phyloP scores from a whole-genome alignment of 139 green algal species.

The Ettlia oleoabundans region DNA sequence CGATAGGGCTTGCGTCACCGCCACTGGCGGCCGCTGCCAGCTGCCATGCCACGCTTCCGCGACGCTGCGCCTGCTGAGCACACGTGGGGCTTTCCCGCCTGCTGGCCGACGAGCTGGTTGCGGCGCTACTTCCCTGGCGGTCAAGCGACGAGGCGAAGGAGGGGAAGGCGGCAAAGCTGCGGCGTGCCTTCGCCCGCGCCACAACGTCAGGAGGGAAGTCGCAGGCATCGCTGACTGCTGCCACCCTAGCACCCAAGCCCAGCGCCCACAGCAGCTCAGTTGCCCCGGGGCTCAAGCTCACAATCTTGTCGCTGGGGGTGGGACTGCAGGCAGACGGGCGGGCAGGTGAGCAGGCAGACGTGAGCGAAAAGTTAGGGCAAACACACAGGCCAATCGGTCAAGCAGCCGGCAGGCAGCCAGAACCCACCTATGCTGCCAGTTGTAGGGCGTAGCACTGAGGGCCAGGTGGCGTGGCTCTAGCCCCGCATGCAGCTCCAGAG shows the following conservation, averaged over 20 bases:
- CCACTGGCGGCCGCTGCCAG: not conserved
- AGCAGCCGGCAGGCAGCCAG: too few species aligned
- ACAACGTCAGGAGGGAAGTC: constrained; percentile 68
- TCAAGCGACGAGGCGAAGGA: not conserved
- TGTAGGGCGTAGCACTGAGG: constrained; percentile 35
- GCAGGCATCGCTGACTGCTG: constrained; percentile 76
- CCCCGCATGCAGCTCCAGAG: constrained; percentile 1
- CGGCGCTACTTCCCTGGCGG: not conserved
- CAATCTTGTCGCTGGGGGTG: constrained; percentile 54
- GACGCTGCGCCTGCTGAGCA: not conserved
- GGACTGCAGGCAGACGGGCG: constrained; percentile 6
- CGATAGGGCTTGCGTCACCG: not conserved
- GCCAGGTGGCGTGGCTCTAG: not conserved
- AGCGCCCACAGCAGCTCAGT: constrained; percentile 85
- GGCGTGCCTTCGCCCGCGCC: constrained; percentile 33
- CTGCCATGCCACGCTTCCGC: not conserved
- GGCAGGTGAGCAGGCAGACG: too few species aligned
- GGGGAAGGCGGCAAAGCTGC: constrained; percentile 19
- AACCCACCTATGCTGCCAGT: constrained; percentile 31
- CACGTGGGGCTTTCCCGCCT: constrained; percentile 20
- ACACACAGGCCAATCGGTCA: too few species aligned
- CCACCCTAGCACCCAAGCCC: constrained; percentile 72
- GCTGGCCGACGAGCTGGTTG: not conserved
- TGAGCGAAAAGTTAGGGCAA: not conserved
- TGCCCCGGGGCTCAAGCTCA: constrained; percentile 72